Base-by-base conservation (phyloP, 2,329 filamentous ascomycete genomes). In the Colletotrichum lindemuthianum region DNA sequence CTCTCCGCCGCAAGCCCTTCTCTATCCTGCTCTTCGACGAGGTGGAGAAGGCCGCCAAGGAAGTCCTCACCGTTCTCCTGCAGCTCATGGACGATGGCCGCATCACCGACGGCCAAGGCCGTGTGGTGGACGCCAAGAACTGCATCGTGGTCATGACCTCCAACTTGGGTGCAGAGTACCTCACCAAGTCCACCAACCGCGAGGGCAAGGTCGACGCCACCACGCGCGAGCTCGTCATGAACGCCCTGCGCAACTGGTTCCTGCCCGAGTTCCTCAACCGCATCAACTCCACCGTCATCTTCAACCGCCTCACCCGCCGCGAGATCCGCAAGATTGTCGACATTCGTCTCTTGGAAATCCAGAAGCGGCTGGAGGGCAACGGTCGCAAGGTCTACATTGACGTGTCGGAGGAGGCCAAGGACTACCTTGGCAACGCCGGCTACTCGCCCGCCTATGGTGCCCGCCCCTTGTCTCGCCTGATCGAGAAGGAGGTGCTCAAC, bases 81-180 rank as follows among this genome's bases (percentile, higher is more conserved):
- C 96, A 99, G 78, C 92, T 99, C 73, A 98, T 99, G 93, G 96
- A 99, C 73, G 96, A 99, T 74, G 96, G 96, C 36, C 93, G 96
- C 72, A 98, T 99, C 78, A 99, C 96, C 12, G 96, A 99, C 74
- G 96, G 96, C 51, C 96, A 98, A 86, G 96, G 96, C 75, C 89
- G 96, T 76, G 85, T 97, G 53, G 89, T 99, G 59, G 96, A 99
- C 72, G 96, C 95, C 66, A 93, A 90, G 80, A 99, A 99, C 85
- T 98, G 95, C 76, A 98, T 99, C 70, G 95, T 99, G 47, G 96
- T 99, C 79, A 97, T 99, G 93, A 99, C 96, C 0, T 97, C 93
- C 73, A 99, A 99, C 82, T 79, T 99, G 67, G 96, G 96, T 69
- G 96, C 96, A 37, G 96, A 98, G 77, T 97, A 90, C 77, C 90